Evolutionary conservation across 331 rosid genomes (phyloP).

Genomic region (Pyrus hybrid): DNA sequence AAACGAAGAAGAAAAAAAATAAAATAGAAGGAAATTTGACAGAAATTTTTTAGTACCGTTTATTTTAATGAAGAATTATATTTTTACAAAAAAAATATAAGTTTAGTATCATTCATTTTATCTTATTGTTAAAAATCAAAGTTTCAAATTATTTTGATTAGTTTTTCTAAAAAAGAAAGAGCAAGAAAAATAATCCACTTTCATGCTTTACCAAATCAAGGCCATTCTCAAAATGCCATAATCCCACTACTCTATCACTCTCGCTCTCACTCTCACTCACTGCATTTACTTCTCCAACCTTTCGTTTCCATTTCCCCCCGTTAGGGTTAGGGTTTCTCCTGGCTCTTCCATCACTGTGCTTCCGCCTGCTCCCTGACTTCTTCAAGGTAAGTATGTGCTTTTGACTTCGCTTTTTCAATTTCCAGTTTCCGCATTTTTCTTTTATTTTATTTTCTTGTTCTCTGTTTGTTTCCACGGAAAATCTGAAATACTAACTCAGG

Average conservation of each 20-base stretch:
- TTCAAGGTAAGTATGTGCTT: background rate
- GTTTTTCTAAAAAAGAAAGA: too few relatives aligned
- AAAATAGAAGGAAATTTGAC: too few relatives aligned
- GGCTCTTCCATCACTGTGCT: background rate
- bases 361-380: background rate
- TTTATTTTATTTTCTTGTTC: background rate
- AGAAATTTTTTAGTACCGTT: too few relatives aligned
- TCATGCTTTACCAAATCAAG: background rate
- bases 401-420: background rate
- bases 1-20: background rate
- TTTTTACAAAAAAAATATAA: too few relatives aligned
- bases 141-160: too few relatives aligned
- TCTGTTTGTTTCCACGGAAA: background rate
- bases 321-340: slow-evolving; percentile 1
- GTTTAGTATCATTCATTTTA: too few relatives aligned
- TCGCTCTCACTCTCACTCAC: background rate
- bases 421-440: background rate
- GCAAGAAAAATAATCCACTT: slow-evolving; percentile 5
- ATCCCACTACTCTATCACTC: background rate
- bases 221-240: background rate
- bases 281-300: background rate
- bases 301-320: background rate
- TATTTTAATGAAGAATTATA: too few relatives aligned
- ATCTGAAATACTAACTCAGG: background rate
- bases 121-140: too few relatives aligned